Base-by-base conservation (phyloP, 768 basidiomycete species). In the Russula olivacea region DNA sequence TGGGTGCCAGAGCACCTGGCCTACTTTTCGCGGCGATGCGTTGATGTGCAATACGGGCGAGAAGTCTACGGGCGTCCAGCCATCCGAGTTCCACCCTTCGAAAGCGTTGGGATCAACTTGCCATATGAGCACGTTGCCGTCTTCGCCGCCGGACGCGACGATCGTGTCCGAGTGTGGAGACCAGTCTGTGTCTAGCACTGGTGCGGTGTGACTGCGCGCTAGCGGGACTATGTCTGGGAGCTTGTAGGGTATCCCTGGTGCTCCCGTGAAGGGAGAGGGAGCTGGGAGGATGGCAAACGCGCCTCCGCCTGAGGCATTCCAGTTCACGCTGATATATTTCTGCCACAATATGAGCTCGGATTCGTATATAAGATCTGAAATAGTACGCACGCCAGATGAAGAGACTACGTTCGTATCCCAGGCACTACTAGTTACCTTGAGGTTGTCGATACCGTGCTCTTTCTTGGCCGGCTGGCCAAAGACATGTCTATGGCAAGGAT, bases 341-440 rank as follows among this genome's bases (percentile, higher is more conserved):
- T 68, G 12, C 32, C n/a, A 54, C 2, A 23, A 14, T 50, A 30
- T 61, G 21, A 64, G 28, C 43, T 59, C 59, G 17, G 60, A 25
- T 14, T 48, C 47, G 43, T 15, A 1, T 9, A 28, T 34, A 55
- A 15, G 8, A 57, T 58, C 61, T 56, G 51, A 23, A 25, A 61
- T 51, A 59, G 34, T 21, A 74, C 84, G 72, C 72, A 93, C 90
- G 49, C 81, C 86, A 66, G 92, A 93, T 12, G 92, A 90, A 64
- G 89, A 81, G 67, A 97, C 79, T 65, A 98, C 76, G 73, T 98
- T 96, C 49, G 96, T 98, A 74, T 98, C 96, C 93, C 93, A 98
- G 10, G 96, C 94, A 68, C 85, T 91, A 74, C 84, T 87, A 54
- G 91, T 88, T 19, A 93, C 81, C 74, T 93, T 93, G 68, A 93